Conservation (phyloP, 1,139 yeast species). For the Suhomyces yuchorum region DNA sequence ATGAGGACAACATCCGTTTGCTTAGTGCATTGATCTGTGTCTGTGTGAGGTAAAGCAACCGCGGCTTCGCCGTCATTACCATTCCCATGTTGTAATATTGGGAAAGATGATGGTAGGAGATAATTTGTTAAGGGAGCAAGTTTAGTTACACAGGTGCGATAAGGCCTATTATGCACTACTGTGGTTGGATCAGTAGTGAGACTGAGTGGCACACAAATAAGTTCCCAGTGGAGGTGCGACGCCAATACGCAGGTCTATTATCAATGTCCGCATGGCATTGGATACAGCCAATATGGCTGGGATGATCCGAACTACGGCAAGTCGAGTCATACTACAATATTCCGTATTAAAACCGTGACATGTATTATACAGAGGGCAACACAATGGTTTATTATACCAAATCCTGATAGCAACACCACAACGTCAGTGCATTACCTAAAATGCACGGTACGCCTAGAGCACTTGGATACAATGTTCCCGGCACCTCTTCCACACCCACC, state of each 20-base stretch:
- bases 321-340: too few species aligned
- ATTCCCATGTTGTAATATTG: conserved; percentile 25
- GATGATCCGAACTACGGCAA: too few species aligned
- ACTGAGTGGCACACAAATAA: neutral
- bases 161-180: neutral
- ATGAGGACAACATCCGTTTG: conserved; percentile 14
- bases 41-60: conserved; percentile 32
- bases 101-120: neutral
- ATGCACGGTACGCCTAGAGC: conserved; percentile 68
- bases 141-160: conserved; percentile 3
- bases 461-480: conserved; percentile 39
- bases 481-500: conserved; percentile 10
- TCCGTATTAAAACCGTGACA: conserved; percentile 13
- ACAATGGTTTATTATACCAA: conserved; percentile 34
- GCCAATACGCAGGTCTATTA: neutral
- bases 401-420: conserved; percentile 66
- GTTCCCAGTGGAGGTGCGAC: neutral
- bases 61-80: conserved; percentile 35
- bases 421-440: conserved; percentile 51
- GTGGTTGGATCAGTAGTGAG: neutral
- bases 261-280: neutral
- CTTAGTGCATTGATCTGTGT: conserved; percentile 21
- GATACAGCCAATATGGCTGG: too few species aligned
- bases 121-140: conserved; percentile 5
- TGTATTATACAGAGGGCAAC: conserved; percentile 15